A percentile compares a stretch with the other conserved stretches of the same genome.
These are phyloP conservation scores for Apiospora hydei DNA, from an alignment of 2,329 filamentous ascomycete genomes.

Conservation along the genomic window DNA sequence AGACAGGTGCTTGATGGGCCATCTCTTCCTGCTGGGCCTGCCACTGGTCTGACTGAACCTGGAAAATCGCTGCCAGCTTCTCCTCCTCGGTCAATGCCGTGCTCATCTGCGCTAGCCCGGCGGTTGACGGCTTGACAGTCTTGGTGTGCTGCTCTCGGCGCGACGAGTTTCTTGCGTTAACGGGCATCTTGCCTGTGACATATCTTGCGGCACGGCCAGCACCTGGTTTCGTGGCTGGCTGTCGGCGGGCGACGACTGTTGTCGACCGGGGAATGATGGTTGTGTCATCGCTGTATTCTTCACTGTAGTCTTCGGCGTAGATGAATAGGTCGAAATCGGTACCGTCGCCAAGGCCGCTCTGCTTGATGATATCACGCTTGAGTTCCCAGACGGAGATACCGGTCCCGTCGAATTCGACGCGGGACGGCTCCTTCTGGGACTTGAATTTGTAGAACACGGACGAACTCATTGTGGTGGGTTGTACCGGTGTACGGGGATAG, in stretches of 20 bases:
- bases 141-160: slow-evolving; percentile 71
- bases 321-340: slow-evolving; percentile 96
- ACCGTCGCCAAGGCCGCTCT: slow-evolving; percentile 92
- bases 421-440: slow-evolving; percentile 92
- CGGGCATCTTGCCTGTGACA: slow-evolving; percentile 94
- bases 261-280: slow-evolving; percentile 96
- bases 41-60: slow-evolving; percentile 90
- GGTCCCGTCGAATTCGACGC: slow-evolving; percentile 96
- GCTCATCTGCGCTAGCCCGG: slow-evolving; percentile 71
- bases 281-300: slow-evolving; percentile 98
- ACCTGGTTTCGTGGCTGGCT: slow-evolving; percentile 84
- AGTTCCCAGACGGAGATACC: slow-evolving; percentile 98
- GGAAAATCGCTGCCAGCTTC: slow-evolving; percentile 90
- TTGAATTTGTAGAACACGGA: slow-evolving; percentile 99
- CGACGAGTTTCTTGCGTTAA: slow-evolving; percentile 81
- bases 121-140: slow-evolving; percentile 62
- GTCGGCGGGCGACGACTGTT: slow-evolving; percentile 86
- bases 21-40: slow-evolving; percentile 91
- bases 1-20: slow-evolving; percentile 75
- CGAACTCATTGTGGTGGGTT: slow-evolving; percentile 75
- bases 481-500: not conserved
- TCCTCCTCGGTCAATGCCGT: slow-evolving; percentile 91
- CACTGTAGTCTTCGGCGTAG: slow-evolving; percentile 88
- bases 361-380: slow-evolving; percentile 97
- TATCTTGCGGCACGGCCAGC: slow-evolving; percentile 93